Evolutionary conservation across 2,329 filamentous ascomycete species (phyloP).

Genomic region (Rhytidhysteron rufulum): DNA sequence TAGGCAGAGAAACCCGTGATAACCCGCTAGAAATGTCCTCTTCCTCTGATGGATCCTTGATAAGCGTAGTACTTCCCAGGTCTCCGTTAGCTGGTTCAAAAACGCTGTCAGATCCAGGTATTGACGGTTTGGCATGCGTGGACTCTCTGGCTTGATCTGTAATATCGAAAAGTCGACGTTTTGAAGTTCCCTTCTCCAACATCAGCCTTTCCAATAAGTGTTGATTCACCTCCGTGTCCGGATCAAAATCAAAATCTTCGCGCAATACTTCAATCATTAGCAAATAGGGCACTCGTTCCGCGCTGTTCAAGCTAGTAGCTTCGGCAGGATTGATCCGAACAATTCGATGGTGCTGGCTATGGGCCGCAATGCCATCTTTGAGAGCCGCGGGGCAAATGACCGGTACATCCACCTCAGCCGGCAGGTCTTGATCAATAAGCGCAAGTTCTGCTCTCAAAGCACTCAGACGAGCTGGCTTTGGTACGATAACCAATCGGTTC

Average conservation of each 20-base stretch:
- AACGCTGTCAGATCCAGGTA: conserved; percentile 62
- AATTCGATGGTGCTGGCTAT: conserved; percentile 76
- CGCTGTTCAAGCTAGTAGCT: conserved; percentile 80
- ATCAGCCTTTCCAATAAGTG: conserved; percentile 61
- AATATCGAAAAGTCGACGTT: conserved; percentile 50
- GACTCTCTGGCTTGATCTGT: conserved; percentile 58
- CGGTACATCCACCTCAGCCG: conserved; percentile 79
- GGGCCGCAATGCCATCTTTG: conserved; percentile 67
- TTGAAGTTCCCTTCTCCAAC: conserved; percentile 59
- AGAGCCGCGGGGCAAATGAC: conserved; percentile 74
- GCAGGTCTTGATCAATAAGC: conserved; percentile 74
- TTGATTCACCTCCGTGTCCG: conserved; percentile 68
- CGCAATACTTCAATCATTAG: conserved; percentile 79
- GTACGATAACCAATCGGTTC: conserved; percentile 76
- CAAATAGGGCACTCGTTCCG: conserved; percentile 79
- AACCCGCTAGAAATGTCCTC: conserved; percentile 32
- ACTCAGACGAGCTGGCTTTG: conserved; percentile 76
- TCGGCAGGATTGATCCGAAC: conserved; percentile 80
- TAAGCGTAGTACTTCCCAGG: conserved; percentile 67
- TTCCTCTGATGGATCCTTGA: conserved; percentile 56
- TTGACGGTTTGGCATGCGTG: conserved; percentile 41
- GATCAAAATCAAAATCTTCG: conserved; percentile 81
- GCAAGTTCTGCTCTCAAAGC: conserved; percentile 77
- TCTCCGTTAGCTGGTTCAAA: conserved; percentile 81
- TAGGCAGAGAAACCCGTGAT: conserved; percentile 25